Base-by-base conservation (phyloP, 352 stramenopile genomes). In the Phytophthora megakarya region DNA sequence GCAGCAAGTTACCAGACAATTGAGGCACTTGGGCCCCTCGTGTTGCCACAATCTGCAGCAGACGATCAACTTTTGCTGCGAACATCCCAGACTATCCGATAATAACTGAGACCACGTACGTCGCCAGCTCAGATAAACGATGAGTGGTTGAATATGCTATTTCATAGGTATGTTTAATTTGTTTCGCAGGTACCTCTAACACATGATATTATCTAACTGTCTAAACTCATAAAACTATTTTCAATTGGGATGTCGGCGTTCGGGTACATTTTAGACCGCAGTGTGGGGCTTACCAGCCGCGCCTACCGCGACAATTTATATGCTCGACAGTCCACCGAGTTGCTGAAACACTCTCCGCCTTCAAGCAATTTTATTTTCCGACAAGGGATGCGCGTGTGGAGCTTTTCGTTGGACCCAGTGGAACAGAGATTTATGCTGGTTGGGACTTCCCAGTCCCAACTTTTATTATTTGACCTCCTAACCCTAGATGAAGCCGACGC, bases 381-480 rank as follows among this genome's bases (percentile, higher is more conserved):
- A 9, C 72, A 56, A 18, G 72, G 70, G 9, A 82, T 89, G 75
- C 76, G 76, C 33, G 72, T 87, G 19, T 91, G 84, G 81, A 73
- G 67, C 61, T 75, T 88, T 62, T 72, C 69, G 21, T 22, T 93
- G 22, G 84, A 93, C 37, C 74, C 81, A 0, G 53, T 84, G 25
- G 78, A 90, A 35, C 67, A 89, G 15, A 76, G 77, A 0, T 91
- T 62, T 43, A 49, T 93, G 18, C 62, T 93, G 28, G 77, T 87
- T 25, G 81, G 81, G 18, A 84, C 84, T 3, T 72, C 78, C 3
- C 76, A 79, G 47, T 90, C 78, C 22, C 55, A 80, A 23, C 54
- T 93, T 52, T 69, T 84, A 33, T 70, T 89, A 26, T 93, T 81
- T 64, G 80, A 93, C 52, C 66, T 92, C 9, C 52, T 70, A 53